Evolutionary conservation across 495 filamentous ascomycete genomes (phyloP), one percentile per base, ranked within the genome.

Genomic region (Thermothielavioides terrestris): DNA sequence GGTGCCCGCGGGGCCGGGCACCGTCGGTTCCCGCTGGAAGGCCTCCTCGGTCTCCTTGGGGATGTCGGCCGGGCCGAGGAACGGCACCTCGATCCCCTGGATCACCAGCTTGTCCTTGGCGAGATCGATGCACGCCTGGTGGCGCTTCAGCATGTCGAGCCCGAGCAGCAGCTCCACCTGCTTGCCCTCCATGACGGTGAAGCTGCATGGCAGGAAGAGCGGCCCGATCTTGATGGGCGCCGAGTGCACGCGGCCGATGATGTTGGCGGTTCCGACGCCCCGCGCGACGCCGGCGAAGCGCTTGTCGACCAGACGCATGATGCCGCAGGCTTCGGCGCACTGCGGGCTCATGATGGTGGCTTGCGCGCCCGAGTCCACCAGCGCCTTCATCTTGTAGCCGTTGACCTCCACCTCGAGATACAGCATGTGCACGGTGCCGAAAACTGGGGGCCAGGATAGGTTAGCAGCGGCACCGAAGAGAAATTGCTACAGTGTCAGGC

Each of bases 121-220:
- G 8, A 99, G 78, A 60, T 99, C 94, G 54, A 99, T 88, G 50
- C 77, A 86, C 4, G 91, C 92, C 67, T 94, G 91, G 64, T 95
- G 87, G 26, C 94, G 78, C 66, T 89, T 94, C 42, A 97, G 71
- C 86, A 99, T 99, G 63, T 99, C 92, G 38, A 99, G 71, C 6
- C 92, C 92, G 10, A 99, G 76, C 7, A 99, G 77, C 10, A 99
- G 73, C 58, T 97, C 92, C n/a, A 97, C 92, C 50, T 86, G 82
- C 67, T 97, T 99, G 30, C 92, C 92, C 68, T 99, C 92, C 92
- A 99, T 96, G 55, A 99, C 92, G n/a, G 94, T 97, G 68, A 99
- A 99, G 41, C 85, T 86, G 72, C 89, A 96, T 1, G 90, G 81
- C 42, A 99, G 77, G 60, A 88, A 89, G 59, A 90, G 79, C 30